Evolutionary conservation across 805 yeast genomes (phyloP).

Genomic region (Lipomyces yamadae): DNA sequence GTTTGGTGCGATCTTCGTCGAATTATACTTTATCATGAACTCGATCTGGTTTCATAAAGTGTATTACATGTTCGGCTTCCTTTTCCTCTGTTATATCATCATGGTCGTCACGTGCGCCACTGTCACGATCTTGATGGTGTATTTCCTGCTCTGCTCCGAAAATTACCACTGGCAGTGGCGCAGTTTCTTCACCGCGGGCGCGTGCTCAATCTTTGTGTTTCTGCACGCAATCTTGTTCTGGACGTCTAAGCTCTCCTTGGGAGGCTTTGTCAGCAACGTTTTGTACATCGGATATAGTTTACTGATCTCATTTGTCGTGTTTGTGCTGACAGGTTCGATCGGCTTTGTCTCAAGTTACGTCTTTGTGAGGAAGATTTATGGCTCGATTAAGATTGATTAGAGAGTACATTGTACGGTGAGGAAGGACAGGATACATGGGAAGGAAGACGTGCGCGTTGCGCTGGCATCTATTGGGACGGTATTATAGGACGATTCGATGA

Average conservation of each 20-base stretch:
- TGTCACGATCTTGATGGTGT: constrained; percentile 78
- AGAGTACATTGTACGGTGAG: not conserved
- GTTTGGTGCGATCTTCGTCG: constrained; percentile 92
- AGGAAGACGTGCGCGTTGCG: not conserved
- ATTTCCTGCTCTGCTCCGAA: constrained; percentile 84
- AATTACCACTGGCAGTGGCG: constrained; percentile 99
- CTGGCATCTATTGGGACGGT: not conserved
- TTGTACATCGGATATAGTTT: constrained; percentile 83
- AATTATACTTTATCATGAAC: constrained; percentile 87
- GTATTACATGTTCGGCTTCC: constrained; percentile 96
- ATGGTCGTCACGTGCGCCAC: constrained; percentile 81
- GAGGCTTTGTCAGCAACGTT: constrained; percentile 74
- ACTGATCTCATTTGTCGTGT: constrained; percentile 69
- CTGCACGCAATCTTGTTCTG: constrained; percentile 71
- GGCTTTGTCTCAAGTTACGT: constrained; percentile 78
- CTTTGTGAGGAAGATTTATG: constrained; percentile 78
- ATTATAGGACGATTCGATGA: not conserved
- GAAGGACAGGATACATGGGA: not conserved
- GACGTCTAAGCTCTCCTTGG: constrained; percentile 60
- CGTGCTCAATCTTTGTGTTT: constrained; percentile 83
- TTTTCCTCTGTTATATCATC: constrained; percentile 83
- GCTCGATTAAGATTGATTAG: constrained; percentile 83
- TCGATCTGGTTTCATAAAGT: constrained; percentile 93
- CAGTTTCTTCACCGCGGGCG: constrained; percentile 83
- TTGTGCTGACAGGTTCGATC: constrained; percentile 83